These are phyloP conservation scores for Coemansia sp. DNA, from an alignment of 192 early-diverging fungal genomes.

Conservation along the genomic window DNA sequence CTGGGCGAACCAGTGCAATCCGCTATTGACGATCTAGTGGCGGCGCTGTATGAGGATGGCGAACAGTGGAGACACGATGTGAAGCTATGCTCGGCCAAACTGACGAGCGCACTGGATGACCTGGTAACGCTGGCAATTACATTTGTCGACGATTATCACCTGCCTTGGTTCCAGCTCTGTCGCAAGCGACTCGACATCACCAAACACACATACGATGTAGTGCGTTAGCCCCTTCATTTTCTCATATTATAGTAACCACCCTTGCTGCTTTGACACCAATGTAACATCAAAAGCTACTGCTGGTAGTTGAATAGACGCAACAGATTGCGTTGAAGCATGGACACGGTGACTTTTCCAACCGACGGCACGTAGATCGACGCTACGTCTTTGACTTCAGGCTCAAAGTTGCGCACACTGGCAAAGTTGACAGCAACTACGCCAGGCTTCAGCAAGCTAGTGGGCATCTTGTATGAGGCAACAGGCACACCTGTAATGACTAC, in stretches of 20 bases:
- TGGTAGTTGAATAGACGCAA: conserved; percentile 79
- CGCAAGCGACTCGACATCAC: conserved; percentile 25
- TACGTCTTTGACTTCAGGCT: conserved; percentile 86
- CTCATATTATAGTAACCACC: neutral
- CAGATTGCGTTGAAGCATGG: conserved; percentile 96
- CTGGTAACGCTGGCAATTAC: conserved; percentile 40
- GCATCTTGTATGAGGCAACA: conserved; percentile 78
- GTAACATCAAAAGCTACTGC: conserved; percentile 11
- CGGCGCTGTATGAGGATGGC: conserved; percentile 27
- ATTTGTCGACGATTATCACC: conserved; percentile 46
- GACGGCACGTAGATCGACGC: conserved; percentile 94
- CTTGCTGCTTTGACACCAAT: neutral
- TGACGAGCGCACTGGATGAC: conserved; percentile 6
- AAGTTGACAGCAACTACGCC: conserved; percentile 98
- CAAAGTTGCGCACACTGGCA: conserved; percentile 92
- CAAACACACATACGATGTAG: conserved; percentile 13
- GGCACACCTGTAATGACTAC: conserved; percentile 99
- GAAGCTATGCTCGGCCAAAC: conserved; percentile 10
- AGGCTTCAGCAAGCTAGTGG: conserved; percentile 83
- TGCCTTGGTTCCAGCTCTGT: conserved; percentile 43
- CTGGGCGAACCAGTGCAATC: conserved; percentile 26
- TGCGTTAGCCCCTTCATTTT: conserved; percentile 8
- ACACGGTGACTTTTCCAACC: conserved; percentile 97
- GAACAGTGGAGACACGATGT: conserved; percentile 18
- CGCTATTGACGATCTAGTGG: conserved; percentile 28